Conservation (phyloP, 2,329 filamentous ascomycete genomes). For the Monosporascus sp. region DNA sequence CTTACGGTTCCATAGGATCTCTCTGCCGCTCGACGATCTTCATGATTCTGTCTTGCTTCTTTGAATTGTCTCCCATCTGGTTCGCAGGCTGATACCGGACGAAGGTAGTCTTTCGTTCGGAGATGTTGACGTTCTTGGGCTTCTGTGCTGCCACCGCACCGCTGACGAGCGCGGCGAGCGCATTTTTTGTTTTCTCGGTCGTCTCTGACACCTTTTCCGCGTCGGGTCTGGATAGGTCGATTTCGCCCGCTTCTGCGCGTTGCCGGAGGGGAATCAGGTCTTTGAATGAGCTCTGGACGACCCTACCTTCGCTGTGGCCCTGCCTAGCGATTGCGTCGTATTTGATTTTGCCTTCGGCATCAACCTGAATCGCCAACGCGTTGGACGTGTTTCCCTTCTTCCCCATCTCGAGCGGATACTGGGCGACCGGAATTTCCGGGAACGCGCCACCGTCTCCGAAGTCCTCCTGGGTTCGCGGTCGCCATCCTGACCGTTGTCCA, state of each 20-base stretch:
- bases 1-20: conserved; percentile 60
- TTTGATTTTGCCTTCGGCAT: conserved; percentile 87
- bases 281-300: conserved; percentile 94
- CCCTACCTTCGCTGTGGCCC: conserved; percentile 75
- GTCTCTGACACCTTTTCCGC: conserved; percentile 79
- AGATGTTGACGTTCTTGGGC: conserved; percentile 85
- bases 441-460: conserved; percentile 96
- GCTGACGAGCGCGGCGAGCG: conserved; percentile 73
- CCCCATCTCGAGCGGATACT: conserved; percentile 95
- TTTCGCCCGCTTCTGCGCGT: conserved; percentile 85
- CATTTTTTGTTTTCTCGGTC: conserved; percentile 82
- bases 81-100: conserved; percentile 94
- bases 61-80: conserved; percentile 85
- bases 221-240: conserved; percentile 78
- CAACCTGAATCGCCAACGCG: conserved; percentile 86
- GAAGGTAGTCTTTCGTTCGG: conserved; percentile 80
- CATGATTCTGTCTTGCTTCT: conserved; percentile 93
- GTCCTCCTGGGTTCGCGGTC: conserved; percentile 81
- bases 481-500: conserved; percentile 82
- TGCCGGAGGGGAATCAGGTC: conserved; percentile 92
- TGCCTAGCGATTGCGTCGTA: conserved; percentile 92
- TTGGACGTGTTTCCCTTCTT: conserved; percentile 73
- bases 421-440: conserved; percentile 86
- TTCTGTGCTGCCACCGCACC: conserved; percentile 89
- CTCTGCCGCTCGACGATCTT: conserved; percentile 94